Base-by-base conservation (phyloP, 331 rosid genomes). In the Stylosanthes scabra region DNA sequence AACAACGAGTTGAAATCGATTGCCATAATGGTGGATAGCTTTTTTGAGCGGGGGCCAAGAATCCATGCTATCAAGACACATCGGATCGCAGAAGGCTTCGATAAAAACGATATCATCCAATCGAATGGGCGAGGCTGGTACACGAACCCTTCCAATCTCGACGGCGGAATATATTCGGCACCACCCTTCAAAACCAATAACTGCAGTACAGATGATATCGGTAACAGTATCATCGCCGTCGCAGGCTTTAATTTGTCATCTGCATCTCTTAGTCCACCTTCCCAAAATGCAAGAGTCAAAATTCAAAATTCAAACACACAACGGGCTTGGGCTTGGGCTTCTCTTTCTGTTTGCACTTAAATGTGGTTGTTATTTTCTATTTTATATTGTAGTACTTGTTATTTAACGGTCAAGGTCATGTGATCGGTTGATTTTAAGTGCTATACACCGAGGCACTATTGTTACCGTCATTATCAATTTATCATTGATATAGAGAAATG, bases 1-100 rank as follows among this genome's bases (percentile, higher is more conserved):
- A 77, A 92, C 76, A 66, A 82, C 64, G 46, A 92, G 82, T 5
- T 74, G 63, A 78, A 89, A 88, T 40, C 84, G 84, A 59, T 85
- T 27, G 63, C 83, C 88, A 42, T 92, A 95, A 83, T 76, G 39
- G 7, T 67, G 63, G 9, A 92, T 79, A 78, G 82, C 93, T 50
- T 83, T 70, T 47, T 90, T 92, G 77, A 95, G 97, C 6, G 92
- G 81, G 1, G 98, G 93, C 99, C 99, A 95, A 0, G 93, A 82
- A 73, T 92, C 97, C 50, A 93, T 74, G 74, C 97, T 92, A 39
- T 95, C 97, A 1, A 97, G 93, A 68, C 99, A 95, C 15, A 95
- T 58, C 0, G 97, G 99, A 65, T 91, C 97, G 39, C 56, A 88
- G 63, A 87, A 95, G 3, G 97, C 97, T 75, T 95, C 97, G 76